Base-by-base conservation (phyloP, 2,329 filamentous ascomycete species). In the Hyphodiscus sp. region DNA sequence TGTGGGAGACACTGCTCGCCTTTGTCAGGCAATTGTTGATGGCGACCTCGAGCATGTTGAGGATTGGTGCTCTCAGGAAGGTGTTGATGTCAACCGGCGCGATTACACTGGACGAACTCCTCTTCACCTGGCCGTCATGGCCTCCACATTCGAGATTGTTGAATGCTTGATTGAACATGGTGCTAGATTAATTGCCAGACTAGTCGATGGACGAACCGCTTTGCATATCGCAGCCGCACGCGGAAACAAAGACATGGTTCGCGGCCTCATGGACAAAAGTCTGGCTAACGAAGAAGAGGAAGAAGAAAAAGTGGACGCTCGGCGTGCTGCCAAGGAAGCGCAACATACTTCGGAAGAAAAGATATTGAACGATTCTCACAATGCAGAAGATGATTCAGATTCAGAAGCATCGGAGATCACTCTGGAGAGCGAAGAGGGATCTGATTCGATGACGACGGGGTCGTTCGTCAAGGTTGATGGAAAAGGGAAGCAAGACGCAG, bases 1-100 rank as follows among this genome's bases (percentile, higher is more conserved):
- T 60, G 78, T 95, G 38, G 87, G 89, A 11, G 88, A 91, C 60
- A 91, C 88, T 1, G 83, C 82, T 41, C 76, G 80, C 16, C 76
- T 95, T 1, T 95, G 88, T 63, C 86, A 91, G 64, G 89, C 87
- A 0, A 95, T 95, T 53, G 82, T 91, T 3, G 83, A 91, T 61
- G 75, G 79, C 1, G 85, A 95, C 67, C 61, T 86, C 2, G 83
- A 88, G 41, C 78, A 82, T 57, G 86, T 95, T 2, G 69, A 81
- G 61, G 80, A 83, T 59, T 95, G 88, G 85, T 75, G 82, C 20
- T 71, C 74, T 4, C 81, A 87, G 62, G 83, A 89, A 54, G 83
- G 74, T 1, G 78, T 83, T 2, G 83, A 92, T 66, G 79, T 85
- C 0, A 88, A 94, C 65, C 75, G 79, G 54, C 79, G 90, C 30